A percentile compares a stretch with the other conserved stretches of the same genome.
Evolutionary conservation across 2,329 filamentous ascomycete species (phyloP).

Genomic region (Harringtonia lauricola): DNA sequence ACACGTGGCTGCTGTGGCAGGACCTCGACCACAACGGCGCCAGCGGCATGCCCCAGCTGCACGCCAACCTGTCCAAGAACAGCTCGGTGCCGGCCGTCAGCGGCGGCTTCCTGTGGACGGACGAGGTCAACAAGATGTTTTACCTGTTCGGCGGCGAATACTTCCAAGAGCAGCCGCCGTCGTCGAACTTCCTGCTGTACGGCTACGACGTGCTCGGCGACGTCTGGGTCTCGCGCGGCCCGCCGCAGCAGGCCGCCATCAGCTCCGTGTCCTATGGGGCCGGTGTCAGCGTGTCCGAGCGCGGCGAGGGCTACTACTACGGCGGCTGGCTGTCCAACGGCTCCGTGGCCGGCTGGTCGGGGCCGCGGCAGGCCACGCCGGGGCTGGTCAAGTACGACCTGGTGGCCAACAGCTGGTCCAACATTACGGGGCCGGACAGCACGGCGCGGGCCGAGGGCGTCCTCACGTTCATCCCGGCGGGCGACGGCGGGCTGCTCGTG

Average conservation of each 20-base stretch:
- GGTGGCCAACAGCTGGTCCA: conserved; percentile 37
- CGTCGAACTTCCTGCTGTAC: conserved; percentile 35
- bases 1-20: conserved; percentile 44
- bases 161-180: conserved; percentile 25
- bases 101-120: conserved; percentile 44
- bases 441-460: conserved; percentile 45
- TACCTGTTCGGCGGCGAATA: conserved; percentile 53
- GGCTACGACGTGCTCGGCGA: conserved; percentile 46
- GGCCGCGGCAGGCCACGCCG: conserved; percentile 33
- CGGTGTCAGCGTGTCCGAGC: conserved; percentile 39
- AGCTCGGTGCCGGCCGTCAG: conserved; percentile 36
- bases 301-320: conserved; percentile 48
- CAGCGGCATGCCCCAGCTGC: conserved; percentile 39
- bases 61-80: conserved; percentile 49
- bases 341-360: conserved; percentile 39
- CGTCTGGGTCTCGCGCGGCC: conserved; percentile 39
- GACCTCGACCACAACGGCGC: conserved; percentile 35
- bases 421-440: conserved; percentile 41
- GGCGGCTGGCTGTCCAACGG: conserved; percentile 50
- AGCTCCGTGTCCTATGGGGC: conserved; percentile 44
- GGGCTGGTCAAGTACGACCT: conserved; percentile 47
- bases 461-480: conserved; percentile 48
- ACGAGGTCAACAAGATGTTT: conserved; percentile 50
- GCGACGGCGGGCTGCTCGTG: conserved; percentile 46
- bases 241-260: conserved; percentile 24